Evolutionary conservation across 1,284 basidiomycete genomes (phyloP), one percentile per base, ranked within the genome.

Genomic region (Uromyces viciae-fabae): DNA sequence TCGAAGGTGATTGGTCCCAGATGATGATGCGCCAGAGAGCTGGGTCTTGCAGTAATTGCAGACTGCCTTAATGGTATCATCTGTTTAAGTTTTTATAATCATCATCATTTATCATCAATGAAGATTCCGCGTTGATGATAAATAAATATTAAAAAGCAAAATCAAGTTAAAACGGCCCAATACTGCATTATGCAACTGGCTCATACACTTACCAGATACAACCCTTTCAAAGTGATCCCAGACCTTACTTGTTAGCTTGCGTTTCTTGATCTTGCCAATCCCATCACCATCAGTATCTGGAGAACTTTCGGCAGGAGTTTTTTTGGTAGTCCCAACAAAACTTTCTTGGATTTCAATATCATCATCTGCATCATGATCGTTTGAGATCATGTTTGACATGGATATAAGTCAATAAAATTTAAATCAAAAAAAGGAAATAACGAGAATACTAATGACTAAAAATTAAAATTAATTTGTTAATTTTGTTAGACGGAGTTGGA

Each of bases 171-270:
- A 49, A n/a, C n/a, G n/a, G n/a, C n/a, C n/a, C n/a, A n/a, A n/a
- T n/a, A n/a, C n/a, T n/a, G n/a, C n/a, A n/a, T n/a, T n/a, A n/a
- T n/a, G n/a, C n/a, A n/a, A n/a, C n/a, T n/a, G n/a, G n/a, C n/a
- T n/a, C n/a, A 49, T 11, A 11, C 22, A 9, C 58, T 60, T 60
- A 60, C 58, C 58, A 5, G 9, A 11, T 15, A 33, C 25, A 31
- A 31, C 25, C 58, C 58, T 60, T 31, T 60, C 58, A 60, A 60
- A 60, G 19, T 60, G 58, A 31, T 60, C 25, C 58, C 58, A 60
- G 22, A 56, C 54, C 54, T 56, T 56, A 25, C 54, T 56, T 8
- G 54, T 56, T 5, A 56, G 54, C 54, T 60, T 60, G 4, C 58
- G 25, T 31, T 60, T 60, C 19, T 60, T 60, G 25, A 14, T 5